Evolutionary conservation across 2,329 filamentous ascomycete genomes (phyloP).

Genomic region (Beauveria varroae): DNA sequence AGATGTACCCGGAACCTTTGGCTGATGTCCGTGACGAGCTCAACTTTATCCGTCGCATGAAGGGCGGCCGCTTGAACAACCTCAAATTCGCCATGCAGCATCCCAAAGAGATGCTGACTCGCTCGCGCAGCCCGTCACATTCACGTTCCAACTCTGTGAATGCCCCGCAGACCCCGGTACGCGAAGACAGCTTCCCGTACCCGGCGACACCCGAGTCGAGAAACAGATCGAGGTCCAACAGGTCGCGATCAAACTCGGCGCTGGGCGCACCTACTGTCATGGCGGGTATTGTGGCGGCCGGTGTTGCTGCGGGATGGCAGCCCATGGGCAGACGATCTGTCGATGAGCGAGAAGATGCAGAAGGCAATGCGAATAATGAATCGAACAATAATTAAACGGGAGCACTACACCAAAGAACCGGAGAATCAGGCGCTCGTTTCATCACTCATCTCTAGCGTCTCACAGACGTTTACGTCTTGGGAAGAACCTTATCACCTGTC

Average conservation of each 20-base stretch:
- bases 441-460: not conserved
- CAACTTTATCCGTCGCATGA: constrained; percentile 70
- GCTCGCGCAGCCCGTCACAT: constrained; percentile 55
- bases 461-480: not conserved
- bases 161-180: constrained; percentile 55
- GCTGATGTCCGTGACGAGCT: constrained; percentile 74
- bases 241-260: constrained; percentile 61
- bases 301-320: constrained; percentile 69
- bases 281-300: constrained; percentile 75
- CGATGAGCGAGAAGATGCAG: constrained; percentile 17
- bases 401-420: not conserved
- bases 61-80: constrained; percentile 74
- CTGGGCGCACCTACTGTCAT: constrained; percentile 70
- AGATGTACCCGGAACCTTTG: constrained; percentile 62
- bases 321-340: constrained; percentile 48
- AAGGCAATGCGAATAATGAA: constrained; percentile 4
- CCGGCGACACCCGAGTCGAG: constrained; percentile 53
- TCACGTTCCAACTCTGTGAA: constrained; percentile 57
- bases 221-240: constrained; percentile 58
- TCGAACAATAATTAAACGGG: not conserved
- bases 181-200: constrained; percentile 44
- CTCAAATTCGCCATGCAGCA: constrained; percentile 72
- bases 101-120: constrained; percentile 62
- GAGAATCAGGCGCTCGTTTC: constrained; percentile 7
- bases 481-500: not conserved